Base-by-base conservation (phyloP, 768 basidiomycete species). In the Phaffia tasmanica region DNA sequence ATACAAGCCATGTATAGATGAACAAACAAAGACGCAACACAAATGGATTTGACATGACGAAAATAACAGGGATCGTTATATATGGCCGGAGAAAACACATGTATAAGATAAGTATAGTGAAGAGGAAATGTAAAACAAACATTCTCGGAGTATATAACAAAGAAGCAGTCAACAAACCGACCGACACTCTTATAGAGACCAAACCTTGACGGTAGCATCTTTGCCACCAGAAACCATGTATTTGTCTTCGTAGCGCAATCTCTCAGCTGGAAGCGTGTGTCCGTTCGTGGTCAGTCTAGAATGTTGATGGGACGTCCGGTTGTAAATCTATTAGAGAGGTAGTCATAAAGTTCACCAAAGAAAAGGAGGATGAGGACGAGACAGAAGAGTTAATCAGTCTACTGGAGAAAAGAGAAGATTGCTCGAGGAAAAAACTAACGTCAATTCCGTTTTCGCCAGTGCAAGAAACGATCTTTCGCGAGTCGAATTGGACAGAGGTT, bases 391-490 rank as follows among this genome's bases (percentile, higher is more conserved):
- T 19, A 9, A 25, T 46, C 7, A 42, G 25, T 35, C n/a, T 59
- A 21, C 29, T 29, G 16, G 27, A 67, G 16, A 21, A 51, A 64
- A 49, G 56, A 57, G 53, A 21, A 54, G 8, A 18, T 54, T n/a
- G 21, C 4, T 4, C 16, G 21, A 27, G 21, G 21, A 23, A 7
- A 49, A 51, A 59, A 68, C 77, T 66, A 70, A 91, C 91, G 82
- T 93, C 91, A 69, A 92, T 80, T 18, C 87, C 89, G 72, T 95
- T 95, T 77, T 97, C 93, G 14, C 94, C 93, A 9, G 87, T 82
- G 23, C 92, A 92, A 6, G 92, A 85, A 59, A 97, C 81, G 32
- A 98, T 85, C 76, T 97, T 98, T 23, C 95, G 82, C 25, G 85
- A 85, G 76, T 99, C 95, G 74, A 97, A 99, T 74, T 98, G 95